Conservation (phyloP, 768 basidiomycete species). For the Lanmaoa pseudosensibilis region DNA sequence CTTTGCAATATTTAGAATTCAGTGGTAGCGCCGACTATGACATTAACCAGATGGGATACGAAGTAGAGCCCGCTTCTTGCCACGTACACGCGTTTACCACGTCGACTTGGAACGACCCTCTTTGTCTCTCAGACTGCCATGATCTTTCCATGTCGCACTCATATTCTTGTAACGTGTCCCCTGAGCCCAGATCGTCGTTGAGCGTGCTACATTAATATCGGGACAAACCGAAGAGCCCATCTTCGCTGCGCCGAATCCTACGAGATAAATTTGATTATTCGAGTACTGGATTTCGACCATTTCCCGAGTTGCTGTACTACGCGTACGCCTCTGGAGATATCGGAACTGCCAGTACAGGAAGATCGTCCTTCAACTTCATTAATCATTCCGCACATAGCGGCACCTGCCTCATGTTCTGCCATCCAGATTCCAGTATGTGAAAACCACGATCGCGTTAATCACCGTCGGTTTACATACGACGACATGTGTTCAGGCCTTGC, state of each 20-base stretch:
- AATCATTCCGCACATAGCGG: not conserved
- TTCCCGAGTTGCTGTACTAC: not conserved
- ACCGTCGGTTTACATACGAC: slow-evolving; percentile 6
- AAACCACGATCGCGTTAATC: slow-evolving; percentile 6
- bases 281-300: not conserved
- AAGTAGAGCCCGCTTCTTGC: too few relatives aligned
- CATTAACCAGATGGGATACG: too few relatives aligned
- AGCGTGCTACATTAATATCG: too few relatives aligned
- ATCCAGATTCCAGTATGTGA: slow-evolving; percentile 4
- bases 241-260: not conserved
- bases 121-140: too few relatives aligned
- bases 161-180: too few relatives aligned
- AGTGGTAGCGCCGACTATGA: too few relatives aligned
- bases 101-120: too few relatives aligned
- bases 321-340: not conserved
- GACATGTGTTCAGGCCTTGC: not conserved
- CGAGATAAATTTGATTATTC: not conserved
- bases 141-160: too few relatives aligned
- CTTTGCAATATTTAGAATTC: too few relatives aligned
- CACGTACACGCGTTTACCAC: too few relatives aligned
- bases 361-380: not conserved
- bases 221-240: too few relatives aligned
- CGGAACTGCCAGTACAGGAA: not conserved
- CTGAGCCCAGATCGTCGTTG: too few relatives aligned
- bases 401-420: slow-evolving; percentile 12